These are phyloP conservation scores for Neofusicoccum parvum DNA, from an alignment of 2,329 filamentous ascomycete species.

Conservation along the genomic window DNA sequence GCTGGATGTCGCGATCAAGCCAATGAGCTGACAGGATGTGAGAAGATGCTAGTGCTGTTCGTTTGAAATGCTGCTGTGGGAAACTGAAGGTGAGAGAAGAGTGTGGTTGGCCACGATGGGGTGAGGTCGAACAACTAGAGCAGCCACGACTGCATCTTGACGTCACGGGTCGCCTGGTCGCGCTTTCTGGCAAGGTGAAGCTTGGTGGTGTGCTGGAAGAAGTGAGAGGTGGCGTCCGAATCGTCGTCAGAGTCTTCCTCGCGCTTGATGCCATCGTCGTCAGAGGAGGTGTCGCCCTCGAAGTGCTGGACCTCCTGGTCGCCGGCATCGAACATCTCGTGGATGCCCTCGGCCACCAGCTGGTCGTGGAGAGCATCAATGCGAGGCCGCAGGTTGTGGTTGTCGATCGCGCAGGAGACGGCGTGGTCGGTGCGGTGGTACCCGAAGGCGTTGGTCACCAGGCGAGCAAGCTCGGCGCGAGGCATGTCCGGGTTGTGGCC, in stretches of 20 bases:
- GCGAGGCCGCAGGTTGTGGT: not conserved
- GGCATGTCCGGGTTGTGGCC: not conserved
- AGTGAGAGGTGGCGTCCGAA: not conserved
- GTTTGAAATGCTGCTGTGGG: not conserved
- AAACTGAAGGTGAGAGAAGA: too few species aligned
- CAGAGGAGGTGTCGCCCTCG: too few species aligned
- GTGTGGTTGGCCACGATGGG: not conserved
- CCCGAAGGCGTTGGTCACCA: not conserved
- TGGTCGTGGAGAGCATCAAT: not conserved
- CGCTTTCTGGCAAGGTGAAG: too few species aligned
- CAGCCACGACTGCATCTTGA: not conserved
- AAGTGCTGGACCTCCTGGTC: not conserved
- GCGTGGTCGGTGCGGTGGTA: not conserved
- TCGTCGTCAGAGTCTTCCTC: not conserved
- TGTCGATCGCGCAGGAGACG: conserved; percentile 9
- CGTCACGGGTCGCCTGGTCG: not conserved
- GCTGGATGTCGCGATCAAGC: not conserved
- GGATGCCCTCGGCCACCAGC: not conserved
- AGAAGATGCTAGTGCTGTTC: not conserved
- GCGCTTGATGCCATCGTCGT: too few species aligned
- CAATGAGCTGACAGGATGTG: not conserved
- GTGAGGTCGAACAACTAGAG: not conserved
- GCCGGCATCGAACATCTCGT: not conserved
- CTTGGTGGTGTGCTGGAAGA: not conserved
- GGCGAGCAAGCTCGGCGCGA: not conserved